These are phyloP conservation scores for Fusarium chuoi DNA, from an alignment of 2,329 filamentous ascomycete species.

Conservation along the genomic window DNA sequence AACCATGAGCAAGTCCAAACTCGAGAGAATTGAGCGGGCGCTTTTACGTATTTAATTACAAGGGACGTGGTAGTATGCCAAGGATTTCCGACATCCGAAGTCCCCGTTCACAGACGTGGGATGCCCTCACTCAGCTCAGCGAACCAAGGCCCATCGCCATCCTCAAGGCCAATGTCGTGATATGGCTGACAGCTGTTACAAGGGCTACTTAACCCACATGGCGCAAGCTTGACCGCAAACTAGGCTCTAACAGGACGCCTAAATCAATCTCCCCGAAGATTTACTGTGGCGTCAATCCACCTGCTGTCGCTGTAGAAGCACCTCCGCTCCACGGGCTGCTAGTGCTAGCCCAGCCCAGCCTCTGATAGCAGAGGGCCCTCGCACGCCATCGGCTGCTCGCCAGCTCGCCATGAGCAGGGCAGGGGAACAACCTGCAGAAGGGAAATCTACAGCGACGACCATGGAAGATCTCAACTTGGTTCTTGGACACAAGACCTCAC, in stretches of 20 bases:
- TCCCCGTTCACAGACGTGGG: constrained; percentile 25
- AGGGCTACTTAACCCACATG: constrained; percentile 38
- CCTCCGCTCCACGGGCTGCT: not conserved
- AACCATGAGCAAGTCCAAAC: not conserved
- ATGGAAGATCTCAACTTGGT: constrained; percentile 28
- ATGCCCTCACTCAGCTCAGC: constrained; percentile 3
- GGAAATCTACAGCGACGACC: not conserved
- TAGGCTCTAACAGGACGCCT: constrained; percentile 14
- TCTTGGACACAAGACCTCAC: constrained; percentile 30
- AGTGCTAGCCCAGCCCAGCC: constrained; percentile 24
- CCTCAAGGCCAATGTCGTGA: constrained; percentile 40
- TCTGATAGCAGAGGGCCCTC: constrained; percentile 40
- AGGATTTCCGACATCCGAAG: constrained; percentile 28
- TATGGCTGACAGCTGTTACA: constrained; percentile 34
- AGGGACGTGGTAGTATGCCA: not conserved
- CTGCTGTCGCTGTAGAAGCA: not conserved
- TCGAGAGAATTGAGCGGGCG: not conserved
- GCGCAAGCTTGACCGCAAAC: constrained; percentile 25
- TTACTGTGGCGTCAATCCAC: constrained; percentile 31
- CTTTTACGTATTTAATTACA: constrained; percentile 21
- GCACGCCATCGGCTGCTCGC: constrained; percentile 47
- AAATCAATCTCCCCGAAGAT: constrained; percentile 31
- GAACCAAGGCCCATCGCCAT: constrained; percentile 34
- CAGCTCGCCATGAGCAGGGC: constrained; percentile 43
- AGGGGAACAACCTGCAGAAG: not conserved